Evolutionary conservation across 169 alveolate species (phyloP), one percentile per base, ranked within the genome.

Genomic region (Plasmodium vivax): DNA sequence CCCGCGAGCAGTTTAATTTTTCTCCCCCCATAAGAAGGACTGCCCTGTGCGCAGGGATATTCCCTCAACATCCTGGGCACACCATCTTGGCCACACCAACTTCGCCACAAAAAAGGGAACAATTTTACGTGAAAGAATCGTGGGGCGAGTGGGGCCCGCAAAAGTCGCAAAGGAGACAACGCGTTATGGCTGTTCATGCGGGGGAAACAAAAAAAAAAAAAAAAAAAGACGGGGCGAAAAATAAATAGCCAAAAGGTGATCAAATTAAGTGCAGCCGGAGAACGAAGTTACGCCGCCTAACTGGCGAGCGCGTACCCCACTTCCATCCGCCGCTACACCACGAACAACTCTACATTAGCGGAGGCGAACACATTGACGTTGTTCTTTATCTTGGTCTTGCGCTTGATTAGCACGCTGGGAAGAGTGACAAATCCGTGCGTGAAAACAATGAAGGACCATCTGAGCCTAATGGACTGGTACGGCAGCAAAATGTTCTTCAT

Each of bases 401-500:
- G 62, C 72, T 88, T 79, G 41, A 88, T 80, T 43, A 88, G 56
- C 34, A 88, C 79, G 47, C 73, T 88, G 54, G 94, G 94, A 36
- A 88, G 45, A 7, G 47, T 77, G 23, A 88, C 45, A 88, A n/a
- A 43, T 2, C 94, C 94, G 82, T 74, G 71, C 30, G 94, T 62
- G 34, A 79, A 51, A 38, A 82, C 74, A 58, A 88, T 68, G 38
- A 88, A 88, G 38, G 94, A 77, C 94, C 94, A 88, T 62, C 73
- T 30, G 10, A 88, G 36, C 47, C 83, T 79, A 79, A 88, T 9
- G 32, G 94, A 79, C 68, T 88, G 94, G 51, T 88, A 88, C 10
- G 94, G 94, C 4, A 88, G 82, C 54, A 88, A 62, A 79, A 88
- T 88, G 80, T 81, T 88, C 51, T 88, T 88, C 94, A 88, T 88